phyloP scores from a whole-genome alignment of 73 alveolate species.

The Urostyla sp. region DNA sequence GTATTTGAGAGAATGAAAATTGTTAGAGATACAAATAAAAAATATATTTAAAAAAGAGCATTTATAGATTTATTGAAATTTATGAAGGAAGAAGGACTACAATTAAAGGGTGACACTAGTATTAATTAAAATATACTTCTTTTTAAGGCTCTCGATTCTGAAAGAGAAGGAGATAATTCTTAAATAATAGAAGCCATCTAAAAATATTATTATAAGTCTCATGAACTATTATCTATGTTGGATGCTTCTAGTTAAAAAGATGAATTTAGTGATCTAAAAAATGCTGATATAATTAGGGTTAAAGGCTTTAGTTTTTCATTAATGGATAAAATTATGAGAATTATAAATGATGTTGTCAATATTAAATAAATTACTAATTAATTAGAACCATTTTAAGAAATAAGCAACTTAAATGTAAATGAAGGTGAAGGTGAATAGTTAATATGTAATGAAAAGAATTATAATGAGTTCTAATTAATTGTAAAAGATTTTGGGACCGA shows the following conservation, averaged over 20 bases:
- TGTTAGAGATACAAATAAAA: constrained; percentile 52
- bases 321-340: not conserved
- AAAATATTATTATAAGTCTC: constrained; percentile 22
- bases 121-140: constrained; percentile 7
- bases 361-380: not conserved
- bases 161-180: not conserved
- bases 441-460: not conserved
- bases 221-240: constrained; percentile 32
- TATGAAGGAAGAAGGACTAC: constrained; percentile 46
- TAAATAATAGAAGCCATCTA: too few relatives aligned
- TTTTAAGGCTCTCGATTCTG: not conserved
- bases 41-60: constrained; percentile 56
- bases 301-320: constrained; percentile 23
- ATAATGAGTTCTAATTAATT: not conserved
- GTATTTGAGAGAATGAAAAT: constrained; percentile 52
- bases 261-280: constrained; percentile 35
- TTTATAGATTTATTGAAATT: constrained; percentile 55
- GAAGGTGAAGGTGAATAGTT: not conserved
- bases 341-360: not conserved
- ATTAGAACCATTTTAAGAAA: not conserved
- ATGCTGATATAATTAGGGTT: constrained; percentile 42
- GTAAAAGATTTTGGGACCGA: constrained; percentile 7
- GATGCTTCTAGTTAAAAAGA: constrained; percentile 30
- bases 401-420: not conserved
- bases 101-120: constrained; percentile 18